Base-by-base conservation (phyloP, 176 grass and related monocot genomes). In the Hyparrhenia diplandra region DNA sequence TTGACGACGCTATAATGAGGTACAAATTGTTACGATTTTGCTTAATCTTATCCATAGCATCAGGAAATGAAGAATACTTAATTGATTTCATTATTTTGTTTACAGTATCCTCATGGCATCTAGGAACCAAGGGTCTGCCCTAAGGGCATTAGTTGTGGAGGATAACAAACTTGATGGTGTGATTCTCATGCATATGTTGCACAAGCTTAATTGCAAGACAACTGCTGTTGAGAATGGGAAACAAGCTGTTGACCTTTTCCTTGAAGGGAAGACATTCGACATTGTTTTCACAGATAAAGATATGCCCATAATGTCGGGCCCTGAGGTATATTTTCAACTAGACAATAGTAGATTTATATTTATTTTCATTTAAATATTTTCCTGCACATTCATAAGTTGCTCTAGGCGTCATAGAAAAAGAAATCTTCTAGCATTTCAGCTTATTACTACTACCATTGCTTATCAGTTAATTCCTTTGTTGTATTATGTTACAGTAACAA, bases 241-340 rank as follows among this genome's bases (percentile, higher is more conserved):
- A 76, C 62, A 87, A 75, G 85, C 78, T 39, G 37, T 87, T 9
- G 51, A 76, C 42, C 29, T 81, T 12, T 87, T 81, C 62, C 36
- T 81, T 10, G 14, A 36, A 80, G 77, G 85, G 11, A 75, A 86
- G 21, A 81, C 72, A 25, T 87, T 81, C 69, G 78, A 75, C 30
- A 81, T 81, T 49, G 39, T 81, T 76, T 60, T 87, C 3, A 39
- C 16, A 17, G 78, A 87, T 14, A 75, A 81, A 29, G 39, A 81
- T 13, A 81, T 87, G 78, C 78, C 85, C 12, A 1, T 75, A 14
- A 81, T 87, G 78, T 60, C 16, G 5, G 63, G 63, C n/a, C 85
- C 70, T 69, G 63, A 81, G 85, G 85, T 81, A 57, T 8, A 55
- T 23, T 18, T 75, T 45, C 1, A 40, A 10, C 0, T 57, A 1